phyloP scores from a whole-genome alignment of 2,329 filamentous ascomycete genomes.

The Scytalidium lignicola region DNA sequence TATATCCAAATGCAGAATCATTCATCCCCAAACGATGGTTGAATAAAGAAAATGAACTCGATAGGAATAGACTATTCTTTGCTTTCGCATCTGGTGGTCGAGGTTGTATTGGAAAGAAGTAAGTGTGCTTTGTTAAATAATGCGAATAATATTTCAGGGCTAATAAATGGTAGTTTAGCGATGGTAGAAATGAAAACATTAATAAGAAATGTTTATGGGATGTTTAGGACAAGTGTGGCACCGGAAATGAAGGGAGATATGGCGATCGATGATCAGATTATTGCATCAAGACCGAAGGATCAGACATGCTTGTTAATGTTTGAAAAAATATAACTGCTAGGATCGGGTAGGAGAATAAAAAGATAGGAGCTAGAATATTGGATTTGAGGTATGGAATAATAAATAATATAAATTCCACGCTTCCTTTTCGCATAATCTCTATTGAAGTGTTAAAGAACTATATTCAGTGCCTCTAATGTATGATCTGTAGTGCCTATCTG shows the following conservation, averaged over 20 bases:
- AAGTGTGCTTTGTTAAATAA: slow-evolving; percentile 30
- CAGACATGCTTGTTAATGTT: slow-evolving; percentile 49
- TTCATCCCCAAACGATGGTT: slow-evolving; percentile 86
- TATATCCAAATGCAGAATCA: slow-evolving; percentile 72
- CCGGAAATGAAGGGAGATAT: slow-evolving; percentile 54
- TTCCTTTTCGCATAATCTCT: no score
- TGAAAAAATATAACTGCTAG: slow-evolving; percentile 6
- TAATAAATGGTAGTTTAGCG: slow-evolving; percentile 42
- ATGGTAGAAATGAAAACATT: slow-evolving; percentile 64
- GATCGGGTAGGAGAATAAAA: no score
- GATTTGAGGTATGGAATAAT: no score
- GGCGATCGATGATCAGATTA: slow-evolving; percentile 62
- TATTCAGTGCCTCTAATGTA: no score
- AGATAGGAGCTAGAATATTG: no score
- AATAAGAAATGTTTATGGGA: slow-evolving; percentile 56
- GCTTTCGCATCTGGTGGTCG: slow-evolving; percentile 61
- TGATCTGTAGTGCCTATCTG: no score
- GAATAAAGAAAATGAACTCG: slow-evolving; percentile 64
- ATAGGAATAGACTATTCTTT: slow-evolving; percentile 59
- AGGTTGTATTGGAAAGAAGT: slow-evolving; percentile 65
- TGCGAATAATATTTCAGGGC: background rate
- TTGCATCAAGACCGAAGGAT: slow-evolving; percentile 57
- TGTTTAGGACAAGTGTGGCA: slow-evolving; percentile 44
- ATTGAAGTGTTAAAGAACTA: no score
- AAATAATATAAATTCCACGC: no score